Conservation (phyloP, 2,329 filamentous ascomycete species). For the Verticillium longisporum region DNA sequence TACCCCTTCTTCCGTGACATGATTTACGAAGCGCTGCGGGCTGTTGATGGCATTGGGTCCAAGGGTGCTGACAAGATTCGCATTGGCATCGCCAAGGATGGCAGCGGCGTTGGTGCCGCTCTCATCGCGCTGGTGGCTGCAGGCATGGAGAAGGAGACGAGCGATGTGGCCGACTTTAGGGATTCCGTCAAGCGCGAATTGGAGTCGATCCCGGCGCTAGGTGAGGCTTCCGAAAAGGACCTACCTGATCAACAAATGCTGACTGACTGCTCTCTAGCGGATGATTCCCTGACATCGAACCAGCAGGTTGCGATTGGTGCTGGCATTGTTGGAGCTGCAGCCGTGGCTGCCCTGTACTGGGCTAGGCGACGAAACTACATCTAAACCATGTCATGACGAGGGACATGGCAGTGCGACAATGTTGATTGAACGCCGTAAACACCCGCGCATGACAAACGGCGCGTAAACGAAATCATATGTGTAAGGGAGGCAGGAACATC, state of each 20-base stretch:
- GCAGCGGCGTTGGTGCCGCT: slow-evolving; percentile 82
- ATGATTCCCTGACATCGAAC: background rate
- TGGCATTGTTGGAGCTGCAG: slow-evolving; percentile 27
- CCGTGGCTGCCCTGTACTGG: slow-evolving; percentile 17
- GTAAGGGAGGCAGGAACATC: background rate
- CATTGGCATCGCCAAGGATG: slow-evolving; percentile 96
- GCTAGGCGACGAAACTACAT: slow-evolving; percentile 4
- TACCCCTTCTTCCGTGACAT: slow-evolving; percentile 89
- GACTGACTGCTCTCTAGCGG: background rate
- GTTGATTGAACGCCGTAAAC: background rate
- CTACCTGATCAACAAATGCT: background rate
- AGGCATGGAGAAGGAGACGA: slow-evolving; percentile 47
- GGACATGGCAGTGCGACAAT: background rate
- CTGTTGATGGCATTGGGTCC: slow-evolving; percentile 69
- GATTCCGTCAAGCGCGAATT: slow-evolving; percentile 28
- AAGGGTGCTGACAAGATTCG: slow-evolving; percentile 78
- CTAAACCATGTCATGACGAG: background rate
- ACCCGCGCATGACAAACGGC: background rate
- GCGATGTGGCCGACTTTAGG: slow-evolving; percentile 34
- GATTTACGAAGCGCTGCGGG: slow-evolving; percentile 74
- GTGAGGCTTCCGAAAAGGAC: background rate
- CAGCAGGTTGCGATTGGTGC: slow-evolving; percentile 2
- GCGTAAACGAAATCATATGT: background rate
- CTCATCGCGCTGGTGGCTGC: slow-evolving; percentile 88
- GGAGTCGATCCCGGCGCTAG: slow-evolving; percentile 18